phyloP scores from a whole-genome alignment of 2,329 filamentous ascomycete genomes.

The Emergomyces orientalis region DNA sequence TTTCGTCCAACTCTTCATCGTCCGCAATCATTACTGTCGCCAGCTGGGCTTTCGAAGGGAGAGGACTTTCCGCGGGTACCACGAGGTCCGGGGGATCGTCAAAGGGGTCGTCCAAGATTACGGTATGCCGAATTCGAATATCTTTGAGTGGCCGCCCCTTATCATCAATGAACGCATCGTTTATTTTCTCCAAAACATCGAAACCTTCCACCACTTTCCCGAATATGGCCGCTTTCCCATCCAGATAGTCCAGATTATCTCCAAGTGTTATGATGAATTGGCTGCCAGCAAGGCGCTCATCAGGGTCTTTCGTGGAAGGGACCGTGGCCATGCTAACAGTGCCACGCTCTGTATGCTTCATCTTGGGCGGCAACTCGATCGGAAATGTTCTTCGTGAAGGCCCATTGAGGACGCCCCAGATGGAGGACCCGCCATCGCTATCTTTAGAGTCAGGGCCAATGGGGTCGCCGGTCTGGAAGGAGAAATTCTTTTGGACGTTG shows the following conservation, averaged over 20 bases:
- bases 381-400: slow-evolving; percentile 66
- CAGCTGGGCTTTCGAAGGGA: slow-evolving; percentile 74
- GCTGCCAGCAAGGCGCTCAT: slow-evolving; percentile 72
- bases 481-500: slow-evolving; percentile 88
- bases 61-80: slow-evolving; percentile 69
- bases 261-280: slow-evolving; percentile 92
- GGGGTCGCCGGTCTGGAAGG: slow-evolving; percentile 91
- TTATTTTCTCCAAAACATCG: slow-evolving; percentile 87
- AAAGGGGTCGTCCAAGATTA: slow-evolving; percentile 85
- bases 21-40: slow-evolving; percentile 87
- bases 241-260: slow-evolving; percentile 79
- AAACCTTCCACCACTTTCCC: slow-evolving; percentile 94
- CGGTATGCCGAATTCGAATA: slow-evolving; percentile 87
- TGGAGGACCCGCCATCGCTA: slow-evolving; percentile 85
- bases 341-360: slow-evolving; percentile 80
- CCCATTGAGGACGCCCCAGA: slow-evolving; percentile 75
- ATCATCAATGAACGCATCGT: slow-evolving; percentile 76
- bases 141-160: slow-evolving; percentile 83
- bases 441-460: slow-evolving; percentile 74
- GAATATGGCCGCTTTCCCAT: slow-evolving; percentile 91
- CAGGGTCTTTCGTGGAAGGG: slow-evolving; percentile 63
- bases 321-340: slow-evolving; percentile 98
- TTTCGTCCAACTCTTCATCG: slow-evolving; percentile 69
- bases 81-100: slow-evolving; percentile 68
- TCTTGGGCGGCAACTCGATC: slow-evolving; percentile 73